Base-by-base conservation (phyloP, 257 asterid species). In the Eucommia ulmoides region DNA sequence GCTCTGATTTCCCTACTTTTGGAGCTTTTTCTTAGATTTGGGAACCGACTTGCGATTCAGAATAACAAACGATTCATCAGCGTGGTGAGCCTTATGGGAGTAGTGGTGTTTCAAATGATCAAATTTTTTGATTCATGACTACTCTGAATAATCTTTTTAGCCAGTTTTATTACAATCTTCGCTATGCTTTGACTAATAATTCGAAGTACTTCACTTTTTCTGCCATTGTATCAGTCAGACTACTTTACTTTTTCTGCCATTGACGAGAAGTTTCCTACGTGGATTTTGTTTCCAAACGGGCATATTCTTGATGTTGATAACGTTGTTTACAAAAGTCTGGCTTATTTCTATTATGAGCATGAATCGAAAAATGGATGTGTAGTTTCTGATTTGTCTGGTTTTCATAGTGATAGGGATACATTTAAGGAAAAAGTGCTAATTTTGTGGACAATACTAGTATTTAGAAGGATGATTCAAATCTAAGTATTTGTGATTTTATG, bases 21-120 rank as follows among this genome's bases (percentile, higher is more conserved):
- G 92, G 92, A 20, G 48, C 77, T 52, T 77, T 77, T 51, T 41
- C 74, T 12, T 50, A 55, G 52, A 48, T 63, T 62, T 80, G 12
- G 74, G 75, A 49, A 69, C 72, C 76, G 65, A 63, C 44, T 25
- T 50, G 8, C 25, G 21, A 29, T 7, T 19, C 21, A n/a, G 52
- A 63, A 20, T 56, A 58, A n/a, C 24, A 77, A 33, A 8, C 74
- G 7, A 55, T 77, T 22, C 65, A 55, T 24, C 54, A 59, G 23
- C 49, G 68, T 1, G 75, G 69, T 15, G 51, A 21, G 26, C 11
- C 35, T 63, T 63, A 63, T 19, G 50, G 69, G 69, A 51, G 51
- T 3, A 56, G 69, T 47, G 64, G 69, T 12, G 33, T 58, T 42
- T 62, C 58, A 58, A 51, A 19, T 24, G 19, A 63, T 22, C 49